Conservation (phyloP, 1,284 basidiomycete species). For the Cystobasidium sp. region DNA sequence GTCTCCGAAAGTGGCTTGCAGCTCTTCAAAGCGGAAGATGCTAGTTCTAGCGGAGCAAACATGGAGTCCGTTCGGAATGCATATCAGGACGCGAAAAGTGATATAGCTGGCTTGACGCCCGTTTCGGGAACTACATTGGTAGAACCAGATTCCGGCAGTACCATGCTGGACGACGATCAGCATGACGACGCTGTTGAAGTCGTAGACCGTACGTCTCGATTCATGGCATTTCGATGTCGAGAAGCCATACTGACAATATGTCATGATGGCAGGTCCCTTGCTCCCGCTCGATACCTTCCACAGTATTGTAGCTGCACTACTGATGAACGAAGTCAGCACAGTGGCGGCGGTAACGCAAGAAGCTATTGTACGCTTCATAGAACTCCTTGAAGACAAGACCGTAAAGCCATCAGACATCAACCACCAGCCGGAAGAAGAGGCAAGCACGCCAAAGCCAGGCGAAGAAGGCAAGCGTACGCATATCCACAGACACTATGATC, state of each 20-base stretch:
- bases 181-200: constrained; percentile 2
- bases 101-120: constrained; percentile 11
- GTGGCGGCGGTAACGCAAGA: constrained; percentile 28
- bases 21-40: neutral
- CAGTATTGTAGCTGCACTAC: constrained; percentile 16
- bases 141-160: neutral
- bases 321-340: constrained; percentile 32
- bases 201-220: neutral
- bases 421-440: neutral
- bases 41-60: too few species aligned
- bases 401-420: neutral
- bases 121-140: constrained; percentile 25
- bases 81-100: neutral
- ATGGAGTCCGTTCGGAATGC: neutral
- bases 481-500: constrained; percentile 3
- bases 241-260: neutral
- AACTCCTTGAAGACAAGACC: neutral
- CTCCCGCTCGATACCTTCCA: constrained; percentile 25
- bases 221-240: neutral
- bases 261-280: constrained; percentile 7
- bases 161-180: neutral
- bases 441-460: constrained; percentile 7
- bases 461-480: neutral
- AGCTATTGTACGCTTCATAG: constrained; percentile 29
- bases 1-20: neutral